Conservation (phyloP, 345 rosid species). For the Populus alba region DNA sequence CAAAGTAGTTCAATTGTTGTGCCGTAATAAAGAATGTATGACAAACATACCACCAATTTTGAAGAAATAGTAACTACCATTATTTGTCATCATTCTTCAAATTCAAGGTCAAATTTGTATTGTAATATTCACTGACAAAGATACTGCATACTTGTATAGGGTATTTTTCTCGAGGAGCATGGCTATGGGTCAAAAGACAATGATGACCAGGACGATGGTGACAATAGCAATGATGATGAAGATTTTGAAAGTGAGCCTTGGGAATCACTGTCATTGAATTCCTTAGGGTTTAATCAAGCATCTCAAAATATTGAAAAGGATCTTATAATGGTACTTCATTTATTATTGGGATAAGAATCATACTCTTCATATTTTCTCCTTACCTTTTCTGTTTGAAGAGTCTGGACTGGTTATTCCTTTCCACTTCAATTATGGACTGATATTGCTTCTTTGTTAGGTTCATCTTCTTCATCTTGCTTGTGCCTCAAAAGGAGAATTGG, state of each 20-base stretch:
- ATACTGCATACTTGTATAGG: slow-evolving; percentile 24
- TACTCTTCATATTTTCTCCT: not conserved
- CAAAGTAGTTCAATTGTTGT: not conserved
- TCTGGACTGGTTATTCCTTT: slow-evolving; percentile 5
- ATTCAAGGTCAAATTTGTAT: not conserved
- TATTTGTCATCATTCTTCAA: not conserved
- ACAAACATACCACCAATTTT: not conserved
- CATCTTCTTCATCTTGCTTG: slow-evolving; percentile 88
- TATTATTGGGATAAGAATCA: not conserved
- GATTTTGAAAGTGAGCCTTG: slow-evolving; percentile 40
- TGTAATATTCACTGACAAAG: not conserved
- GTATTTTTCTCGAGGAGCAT: slow-evolving; percentile 17
- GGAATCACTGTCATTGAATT: slow-evolving; percentile 48
- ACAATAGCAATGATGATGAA: not conserved
- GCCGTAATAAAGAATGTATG: not conserved
- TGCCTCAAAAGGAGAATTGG: slow-evolving; percentile 63
- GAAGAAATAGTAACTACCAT: not conserved
- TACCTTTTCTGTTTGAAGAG: slow-evolving; percentile 7
- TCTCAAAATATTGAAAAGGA: slow-evolving; percentile 60
- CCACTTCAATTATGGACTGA: not conserved
- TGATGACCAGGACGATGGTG: not conserved
- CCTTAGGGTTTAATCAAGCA: slow-evolving; percentile 41
- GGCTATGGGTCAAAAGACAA: slow-evolving; percentile 35
- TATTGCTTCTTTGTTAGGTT: slow-evolving; percentile 39
- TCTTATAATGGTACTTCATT: slow-evolving; percentile 53